Evolutionary conservation across 1,139 yeast species (phyloP).

Genomic region (Saccharomyces hybrid): DNA sequence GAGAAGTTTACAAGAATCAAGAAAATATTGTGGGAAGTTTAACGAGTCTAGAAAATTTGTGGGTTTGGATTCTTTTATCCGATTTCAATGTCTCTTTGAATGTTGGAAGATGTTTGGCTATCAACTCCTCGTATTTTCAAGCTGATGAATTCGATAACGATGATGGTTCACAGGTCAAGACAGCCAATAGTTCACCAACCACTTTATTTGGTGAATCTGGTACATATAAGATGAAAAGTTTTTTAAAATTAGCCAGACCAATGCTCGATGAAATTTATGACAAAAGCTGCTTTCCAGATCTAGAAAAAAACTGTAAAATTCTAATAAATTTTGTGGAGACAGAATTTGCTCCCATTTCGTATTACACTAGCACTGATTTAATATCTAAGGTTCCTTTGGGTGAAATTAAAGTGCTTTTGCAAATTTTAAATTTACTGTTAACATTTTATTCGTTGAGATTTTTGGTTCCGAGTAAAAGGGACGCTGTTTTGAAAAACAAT

Average conservation of each 20-base stretch:
- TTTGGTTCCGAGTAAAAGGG: not conserved
- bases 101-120: conserved; percentile 28
- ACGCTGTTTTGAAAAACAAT: not conserved
- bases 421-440: not conserved
- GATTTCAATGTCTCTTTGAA: conserved; percentile 28
- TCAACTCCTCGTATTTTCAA: conserved; percentile 17
- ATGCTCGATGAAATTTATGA: conserved; percentile 13
- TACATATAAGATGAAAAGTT: conserved; percentile 11
- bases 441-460: conserved; percentile 1
- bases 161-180: not conserved
- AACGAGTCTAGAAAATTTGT: conserved; percentile 21
- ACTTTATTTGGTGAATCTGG: not conserved
- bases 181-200: not conserved
- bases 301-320: conserved; percentile 10
- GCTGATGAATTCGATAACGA: conserved; percentile 4
- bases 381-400: conserved; percentile 9
- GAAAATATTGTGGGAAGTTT: conserved; percentile 19
- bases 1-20: conserved; percentile 18
- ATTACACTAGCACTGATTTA: conserved; percentile 12
- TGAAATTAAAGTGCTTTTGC: conserved; percentile 9
- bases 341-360: conserved; percentile 17
- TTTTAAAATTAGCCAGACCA: conserved; percentile 18
- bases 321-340: conserved; percentile 16
- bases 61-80: conserved; percentile 25
- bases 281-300: conserved; percentile 11